Evolutionary conservation across 768 basidiomycete genomes (phyloP), one percentile per base, ranked within the genome.

Genomic region (Chlorophyllum brunneum): DNA sequence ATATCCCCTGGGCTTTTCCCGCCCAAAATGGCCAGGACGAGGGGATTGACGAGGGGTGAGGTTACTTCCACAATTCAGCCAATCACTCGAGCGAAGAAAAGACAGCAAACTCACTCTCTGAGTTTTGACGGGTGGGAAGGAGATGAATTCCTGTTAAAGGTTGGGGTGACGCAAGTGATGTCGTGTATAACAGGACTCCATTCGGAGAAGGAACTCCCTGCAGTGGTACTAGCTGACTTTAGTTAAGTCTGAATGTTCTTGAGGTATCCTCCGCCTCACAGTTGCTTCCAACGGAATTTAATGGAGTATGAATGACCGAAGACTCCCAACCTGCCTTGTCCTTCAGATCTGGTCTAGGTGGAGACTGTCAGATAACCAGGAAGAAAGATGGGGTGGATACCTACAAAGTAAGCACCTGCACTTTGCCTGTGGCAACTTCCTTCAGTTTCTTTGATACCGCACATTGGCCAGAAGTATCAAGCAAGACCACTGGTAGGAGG

Each of bases 151-250:
- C 63, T 20, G 68, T 72, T 57, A 69, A 70, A 10, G 66, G 55
- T 10, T 70, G 59, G 56, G 67, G 70, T 24, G 70, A 56, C 30
- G 78, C 70, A 1, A 77, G 73, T 4, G 84, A 75, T 3, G 78
- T 56, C 6, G 78, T 74, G 58, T 80, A 85, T 7, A 88, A 54
- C 34, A 88, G 69, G 9, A 70, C 65, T 44, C 73, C 67, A 58
- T 85, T 88, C 27, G 79, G 86, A 4, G 89, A 91, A 2, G 75
- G 48, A 1, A 67, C 65, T 13, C 78, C 75, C 54, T 72, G 75
- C 23, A 82, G 61, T 3, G 86, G 84, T 51, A 86, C 88, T 91
- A 55, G 13, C 4, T 3, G 10, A 38, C 51, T 54, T 34, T 49
- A 11, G 59, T 34, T 58, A 36, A 20, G 51, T 36, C 26, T 3